These are phyloP conservation scores for Aspergillus aculeatus DNA, from an alignment of 2,329 filamentous ascomycete species.

Conservation along the genomic window DNA sequence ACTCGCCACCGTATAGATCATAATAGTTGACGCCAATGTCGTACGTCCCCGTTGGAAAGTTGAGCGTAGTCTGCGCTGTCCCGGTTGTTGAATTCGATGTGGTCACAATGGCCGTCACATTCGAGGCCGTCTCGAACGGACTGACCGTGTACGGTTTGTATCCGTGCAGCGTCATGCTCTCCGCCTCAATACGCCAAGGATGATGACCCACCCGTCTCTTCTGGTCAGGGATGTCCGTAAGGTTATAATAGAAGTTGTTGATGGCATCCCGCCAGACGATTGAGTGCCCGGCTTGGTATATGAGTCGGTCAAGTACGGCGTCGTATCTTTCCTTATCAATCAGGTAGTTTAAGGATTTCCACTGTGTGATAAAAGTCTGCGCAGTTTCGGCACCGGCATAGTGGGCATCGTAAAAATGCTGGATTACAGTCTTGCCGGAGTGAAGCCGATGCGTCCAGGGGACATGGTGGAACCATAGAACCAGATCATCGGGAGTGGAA, in stretches of 20 bases:
- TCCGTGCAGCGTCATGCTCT: constrained; percentile 60
- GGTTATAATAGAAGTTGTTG: constrained; percentile 62
- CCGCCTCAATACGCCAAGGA: constrained; percentile 67
- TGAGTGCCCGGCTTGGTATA: constrained; percentile 67
- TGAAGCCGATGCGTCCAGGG: constrained; percentile 63
- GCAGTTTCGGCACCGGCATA: constrained; percentile 60
- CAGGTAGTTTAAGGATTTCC: constrained; percentile 55
- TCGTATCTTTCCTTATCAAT: constrained; percentile 62
- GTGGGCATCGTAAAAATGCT: constrained; percentile 65
- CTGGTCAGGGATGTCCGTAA: constrained; percentile 61
- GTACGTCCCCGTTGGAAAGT: constrained; percentile 56
- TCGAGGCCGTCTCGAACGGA: constrained; percentile 62
- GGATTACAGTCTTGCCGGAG: constrained; percentile 65
- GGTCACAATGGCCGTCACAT: constrained; percentile 56
- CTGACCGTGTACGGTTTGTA: constrained; percentile 56
- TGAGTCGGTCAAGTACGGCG: constrained; percentile 58
- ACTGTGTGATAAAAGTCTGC: constrained; percentile 55
- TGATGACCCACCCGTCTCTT: constrained; percentile 58
- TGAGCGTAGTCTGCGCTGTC: constrained; percentile 49
- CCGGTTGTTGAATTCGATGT: constrained; percentile 52
- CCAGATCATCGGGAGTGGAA: constrained; percentile 65
- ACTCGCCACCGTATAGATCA: constrained; percentile 59
- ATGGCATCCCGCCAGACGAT: constrained; percentile 70
- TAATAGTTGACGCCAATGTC: constrained; percentile 67
- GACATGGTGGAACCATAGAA: constrained; percentile 75